These are phyloP conservation scores for Talaromyces ruber DNA, from an alignment of 495 filamentous ascomycete genomes.

Conservation along the genomic window DNA sequence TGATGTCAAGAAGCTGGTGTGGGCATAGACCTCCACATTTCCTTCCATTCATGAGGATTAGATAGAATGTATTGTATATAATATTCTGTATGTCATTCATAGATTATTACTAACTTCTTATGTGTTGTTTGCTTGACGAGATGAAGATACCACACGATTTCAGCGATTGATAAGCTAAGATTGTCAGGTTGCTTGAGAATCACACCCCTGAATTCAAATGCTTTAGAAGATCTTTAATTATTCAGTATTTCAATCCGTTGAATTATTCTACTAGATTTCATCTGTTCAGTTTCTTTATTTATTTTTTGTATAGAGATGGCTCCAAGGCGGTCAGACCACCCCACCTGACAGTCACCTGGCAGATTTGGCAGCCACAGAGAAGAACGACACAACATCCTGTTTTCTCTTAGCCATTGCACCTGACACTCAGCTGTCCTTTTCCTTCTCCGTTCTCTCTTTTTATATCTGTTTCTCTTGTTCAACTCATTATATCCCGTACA, in stretches of 20 bases:
- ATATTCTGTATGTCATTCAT: background rate
- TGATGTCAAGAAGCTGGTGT: conserved; percentile 84
- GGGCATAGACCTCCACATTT: conserved; percentile 51
- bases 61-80: background rate
- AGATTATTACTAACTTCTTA: background rate
- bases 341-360: conserved; percentile 1
- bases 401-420: background rate
- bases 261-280: too few species aligned
- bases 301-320: too few species aligned
- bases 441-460: background rate
- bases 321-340: conserved; percentile 2
- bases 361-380: background rate
- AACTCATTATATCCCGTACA: background rate
- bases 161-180: too few species aligned
- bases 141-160: background rate
- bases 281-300: too few species aligned
- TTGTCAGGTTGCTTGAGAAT: too few species aligned
- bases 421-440: background rate
- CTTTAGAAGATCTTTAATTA: too few species aligned
- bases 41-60: background rate
- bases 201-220: too few species aligned
- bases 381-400: background rate
- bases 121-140: too few species aligned
- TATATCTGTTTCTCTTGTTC: background rate
- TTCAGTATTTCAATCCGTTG: too few species aligned